phyloP scores from a whole-genome alignment of 225 moss, liverwort and hornwort species.

The Sphagnum contortum region DNA sequence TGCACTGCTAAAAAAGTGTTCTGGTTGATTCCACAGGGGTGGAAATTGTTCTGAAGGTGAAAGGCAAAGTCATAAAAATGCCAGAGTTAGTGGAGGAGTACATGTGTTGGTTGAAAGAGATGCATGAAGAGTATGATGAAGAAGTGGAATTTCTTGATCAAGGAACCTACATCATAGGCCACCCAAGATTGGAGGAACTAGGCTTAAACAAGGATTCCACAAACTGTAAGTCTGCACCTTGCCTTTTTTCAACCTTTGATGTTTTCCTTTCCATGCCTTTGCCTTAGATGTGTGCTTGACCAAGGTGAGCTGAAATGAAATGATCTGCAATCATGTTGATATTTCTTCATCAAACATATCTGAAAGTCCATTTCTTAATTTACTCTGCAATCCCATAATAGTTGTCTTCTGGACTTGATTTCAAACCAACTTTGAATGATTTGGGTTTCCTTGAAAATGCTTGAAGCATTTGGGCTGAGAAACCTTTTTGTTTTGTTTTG shows the following conservation, averaged over 20 bases:
- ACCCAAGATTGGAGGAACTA: conserved; percentile 14
- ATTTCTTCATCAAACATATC: background rate
- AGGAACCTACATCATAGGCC: conserved; percentile 14
- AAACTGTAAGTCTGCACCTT: conserved; percentile 6
- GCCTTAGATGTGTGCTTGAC: no score
- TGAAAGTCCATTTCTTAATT: no score
- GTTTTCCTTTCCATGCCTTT: no score
- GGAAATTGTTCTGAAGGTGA: conserved; percentile 3
- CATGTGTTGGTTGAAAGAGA: conserved; percentile 2
- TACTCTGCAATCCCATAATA: no score
- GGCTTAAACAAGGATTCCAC: conserved; percentile 15
- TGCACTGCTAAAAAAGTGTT: no score
- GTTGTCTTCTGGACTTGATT: background rate
- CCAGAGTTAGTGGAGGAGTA: conserved; percentile 13
- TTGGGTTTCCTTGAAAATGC: no score
- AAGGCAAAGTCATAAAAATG: conserved; percentile 5
- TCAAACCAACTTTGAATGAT: background rate
- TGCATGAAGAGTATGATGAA: conserved; percentile 17
- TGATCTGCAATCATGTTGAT: background rate
- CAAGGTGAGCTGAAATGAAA: no score
- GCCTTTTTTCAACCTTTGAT: background rate
- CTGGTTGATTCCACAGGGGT: conserved; percentile 2
- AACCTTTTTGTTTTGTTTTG: no score
- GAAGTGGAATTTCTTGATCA: conserved; percentile 23
- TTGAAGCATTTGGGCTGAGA: no score